A percentile compares a stretch with the other conserved stretches of the same genome.
Evolutionary conservation across 805 yeast species (phyloP).

Genomic region (Sugiyamaella smithiae): DNA sequence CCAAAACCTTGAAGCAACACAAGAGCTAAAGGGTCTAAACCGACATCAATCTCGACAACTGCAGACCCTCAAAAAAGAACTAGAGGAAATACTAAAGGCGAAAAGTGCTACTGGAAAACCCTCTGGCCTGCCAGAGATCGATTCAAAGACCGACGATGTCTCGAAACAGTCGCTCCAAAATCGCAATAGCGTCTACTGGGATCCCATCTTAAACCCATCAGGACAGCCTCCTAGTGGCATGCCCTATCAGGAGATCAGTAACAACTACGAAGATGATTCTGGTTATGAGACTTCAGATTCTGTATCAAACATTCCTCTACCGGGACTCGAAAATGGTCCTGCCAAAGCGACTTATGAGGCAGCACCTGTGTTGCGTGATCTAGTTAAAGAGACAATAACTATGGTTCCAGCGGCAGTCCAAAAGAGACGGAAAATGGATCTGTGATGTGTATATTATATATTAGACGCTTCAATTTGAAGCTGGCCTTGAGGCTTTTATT

Average conservation of each 20-base stretch:
- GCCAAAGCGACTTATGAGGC: constrained; percentile 24
- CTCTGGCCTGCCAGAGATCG: not conserved
- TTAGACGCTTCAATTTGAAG: no score
- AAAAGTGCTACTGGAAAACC: constrained; percentile 15
- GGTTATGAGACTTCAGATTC: constrained; percentile 20
- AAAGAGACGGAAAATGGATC: constrained; percentile 15
- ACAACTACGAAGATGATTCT: constrained; percentile 29
- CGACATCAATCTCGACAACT: constrained; percentile 14
- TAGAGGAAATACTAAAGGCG: constrained; percentile 20
- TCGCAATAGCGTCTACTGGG: constrained; percentile 27
- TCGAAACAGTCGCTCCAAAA: not conserved
- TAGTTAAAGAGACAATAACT: constrained; percentile 21
- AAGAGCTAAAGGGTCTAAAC: constrained; percentile 24
- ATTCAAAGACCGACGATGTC: not conserved
- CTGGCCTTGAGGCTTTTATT: no score
- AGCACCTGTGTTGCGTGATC: constrained; percentile 26
- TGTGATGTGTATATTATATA: no score
- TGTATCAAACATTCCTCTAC: constrained; percentile 33
- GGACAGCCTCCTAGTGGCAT: constrained; percentile 36
- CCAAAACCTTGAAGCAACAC: constrained; percentile 24
- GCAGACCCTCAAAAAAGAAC: constrained; percentile 19
- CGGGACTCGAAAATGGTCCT: constrained; percentile 19
- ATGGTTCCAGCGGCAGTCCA: constrained; percentile 24
- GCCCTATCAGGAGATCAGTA: constrained; percentile 23
- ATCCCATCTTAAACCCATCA: constrained; percentile 28